phyloP scores from a whole-genome alignment of 2,329 filamentous ascomycete species.

The Fusarium dlaminii region DNA sequence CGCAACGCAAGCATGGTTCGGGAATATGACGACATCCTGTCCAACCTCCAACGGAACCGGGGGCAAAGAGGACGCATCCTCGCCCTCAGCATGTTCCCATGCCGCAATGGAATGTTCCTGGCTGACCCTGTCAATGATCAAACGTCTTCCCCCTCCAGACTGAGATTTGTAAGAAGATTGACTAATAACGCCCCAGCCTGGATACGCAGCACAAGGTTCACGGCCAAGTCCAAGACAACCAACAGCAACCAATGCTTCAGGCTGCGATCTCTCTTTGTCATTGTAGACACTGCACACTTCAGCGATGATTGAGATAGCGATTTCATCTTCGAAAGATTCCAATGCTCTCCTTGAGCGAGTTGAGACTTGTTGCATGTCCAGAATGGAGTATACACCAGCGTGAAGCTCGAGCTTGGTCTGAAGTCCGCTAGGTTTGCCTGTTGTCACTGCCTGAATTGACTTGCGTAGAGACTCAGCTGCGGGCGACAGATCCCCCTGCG shows the following conservation, averaged over 20 bases:
- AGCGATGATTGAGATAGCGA: constrained; percentile 66
- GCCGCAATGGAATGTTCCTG: constrained; percentile 71
- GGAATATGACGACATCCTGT: constrained; percentile 58
- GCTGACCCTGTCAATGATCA: constrained; percentile 69
- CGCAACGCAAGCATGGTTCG: constrained; percentile 73
- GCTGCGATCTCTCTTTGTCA: constrained; percentile 42
- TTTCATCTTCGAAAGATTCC: constrained; percentile 51
- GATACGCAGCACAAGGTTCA: constrained; percentile 68
- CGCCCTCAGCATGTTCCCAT: constrained; percentile 51
- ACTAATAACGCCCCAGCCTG: constrained; percentile 68
- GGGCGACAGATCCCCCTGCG: not conserved
- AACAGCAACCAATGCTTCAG: constrained; percentile 66
- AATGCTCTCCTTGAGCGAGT: constrained; percentile 55
- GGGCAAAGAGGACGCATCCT: not conserved
- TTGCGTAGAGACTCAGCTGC: constrained; percentile 6
- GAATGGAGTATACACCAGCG: constrained; percentile 70
- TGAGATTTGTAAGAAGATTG: constrained; percentile 42
- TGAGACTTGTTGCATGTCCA: constrained; percentile 72
- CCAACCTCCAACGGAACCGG: constrained; percentile 57
- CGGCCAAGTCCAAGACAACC: constrained; percentile 68
- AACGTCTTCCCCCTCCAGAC: constrained; percentile 14
- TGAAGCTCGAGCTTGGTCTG: constrained; percentile 63
- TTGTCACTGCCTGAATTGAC: not conserved
- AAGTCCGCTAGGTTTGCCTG: not conserved
- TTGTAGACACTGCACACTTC: constrained; percentile 71